Evolutionary conservation across 495 filamentous ascomycete species (phyloP), one percentile per base, ranked within the genome.

Genomic region (Lophiostoma macrostomum): DNA sequence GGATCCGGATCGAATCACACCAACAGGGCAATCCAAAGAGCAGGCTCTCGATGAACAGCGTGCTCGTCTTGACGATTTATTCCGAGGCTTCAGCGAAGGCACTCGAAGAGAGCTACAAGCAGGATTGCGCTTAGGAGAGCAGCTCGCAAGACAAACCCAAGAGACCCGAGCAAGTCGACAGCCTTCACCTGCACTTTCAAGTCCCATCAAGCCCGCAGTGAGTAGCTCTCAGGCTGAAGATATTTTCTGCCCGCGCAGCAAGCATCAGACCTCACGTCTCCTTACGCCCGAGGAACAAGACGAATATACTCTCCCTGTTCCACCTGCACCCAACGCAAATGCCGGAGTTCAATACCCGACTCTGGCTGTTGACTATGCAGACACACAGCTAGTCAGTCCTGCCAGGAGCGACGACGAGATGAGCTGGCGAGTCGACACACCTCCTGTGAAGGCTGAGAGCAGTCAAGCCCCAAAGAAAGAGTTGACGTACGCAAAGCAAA

Each of bases 121-220:
- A 25, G 73, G 71, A 27, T 62, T 80, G 42, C 66, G 69, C 5
- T 67, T 80, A 48, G 78, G 76, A 10, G 74, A 80, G 41, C 68
- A 74, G 43, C 63, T 80, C 40, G 75, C 74, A 3, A 71, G 67
- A 53, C 61, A 35, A 45, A 39, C 14, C 11, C 54, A 42, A 14
- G 24, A 36, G 4, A 23, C 24, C 12, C 4, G 32, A n/a, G 11
- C 18, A 44, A 56, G 18, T 46, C 64, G 43, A 36, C 50, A 45
- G 12, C 38, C 54, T 18, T 44, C 43, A 0, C 43, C 50, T 22
- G 42, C 36, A 34, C 22, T 50, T 13, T 37, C 48, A 2, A 50
- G 48, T 19, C 43, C 48, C 3, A 28, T 11, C 41, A 60, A 56
- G 24, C n/a, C 27, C 12, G 14, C 24, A 8, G 10, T 27, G n/a